Base-by-base conservation (phyloP, 306 rosid species). In the Quercus gilva region DNA sequence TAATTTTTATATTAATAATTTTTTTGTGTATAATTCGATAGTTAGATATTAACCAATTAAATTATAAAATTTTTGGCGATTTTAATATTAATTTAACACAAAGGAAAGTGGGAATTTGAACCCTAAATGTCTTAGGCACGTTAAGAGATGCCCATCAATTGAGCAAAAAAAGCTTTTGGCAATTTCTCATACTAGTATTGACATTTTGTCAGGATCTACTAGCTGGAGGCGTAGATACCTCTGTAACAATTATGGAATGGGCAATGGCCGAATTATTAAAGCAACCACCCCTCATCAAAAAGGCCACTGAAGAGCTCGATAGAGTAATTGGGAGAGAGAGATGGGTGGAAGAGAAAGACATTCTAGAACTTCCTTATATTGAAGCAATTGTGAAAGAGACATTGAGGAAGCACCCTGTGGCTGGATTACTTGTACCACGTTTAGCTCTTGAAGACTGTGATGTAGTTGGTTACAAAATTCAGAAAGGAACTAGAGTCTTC, bases 241-340 rank as follows among this genome's bases (percentile, higher is more conserved):
- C 88, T 3, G 82, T 81, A 1, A 69, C 77, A 2, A 74, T 85
- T 0, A 31, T 85, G 33, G 88, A 85, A 61, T 85, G 88, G 85
- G 84, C 87, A 60, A 80, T 84, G 87, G 80, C 87, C 2, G 87
- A 84, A 45, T 79, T 84, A 28, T 8, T 85, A 57, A 85, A 81
- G 58, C 80, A 81, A 45, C 88, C 88, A 19, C 64, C 78, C 31
- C 75, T 85, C 29, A 78, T 85, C 0, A 35, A 29, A 8, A 81
- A 69, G 53, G 85, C 85, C 18, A 81, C 49, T 4, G 83, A 74
- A 52, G 88, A 85, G 74, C 83, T 85, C 1, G 83, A 85, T 19
- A 69, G 78, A 23, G 85, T 85, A 19, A 81, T 81, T 4, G 88
- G 88, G 31, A 81, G 57, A 37, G 71, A 69, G 2, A 75, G 83